These are phyloP conservation scores for Sporormia fimetaria DNA, from an alignment of 495 filamentous ascomycete species.

Conservation along the genomic window DNA sequence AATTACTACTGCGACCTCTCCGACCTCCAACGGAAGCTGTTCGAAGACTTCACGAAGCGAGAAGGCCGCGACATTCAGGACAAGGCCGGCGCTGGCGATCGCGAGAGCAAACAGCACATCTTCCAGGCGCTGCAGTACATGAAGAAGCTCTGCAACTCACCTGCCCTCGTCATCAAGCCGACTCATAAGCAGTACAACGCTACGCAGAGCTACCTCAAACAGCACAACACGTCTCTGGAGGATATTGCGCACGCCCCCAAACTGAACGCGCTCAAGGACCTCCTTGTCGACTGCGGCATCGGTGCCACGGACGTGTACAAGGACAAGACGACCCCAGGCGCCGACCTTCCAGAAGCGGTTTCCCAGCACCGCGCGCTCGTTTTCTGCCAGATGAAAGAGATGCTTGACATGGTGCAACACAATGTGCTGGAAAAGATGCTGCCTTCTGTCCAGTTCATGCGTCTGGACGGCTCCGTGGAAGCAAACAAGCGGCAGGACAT, in stretches of 20 bases:
- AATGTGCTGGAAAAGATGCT: conserved; percentile 77
- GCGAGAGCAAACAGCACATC: conserved; percentile 92
- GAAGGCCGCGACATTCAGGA: conserved; percentile 73
- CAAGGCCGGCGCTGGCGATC: conserved; percentile 66
- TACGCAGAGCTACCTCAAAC: conserved; percentile 59
- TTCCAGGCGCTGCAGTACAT: conserved; percentile 99
- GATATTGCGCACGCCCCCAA: conserved; percentile 89
- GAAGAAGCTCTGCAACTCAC: conserved; percentile 97
- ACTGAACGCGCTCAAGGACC: conserved; percentile 73
- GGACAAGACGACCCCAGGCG: conserved; percentile 20
- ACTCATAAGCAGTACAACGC: conserved; percentile 83
- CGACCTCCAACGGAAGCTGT: conserved; percentile 86
- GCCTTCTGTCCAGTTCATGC: conserved; percentile 76
- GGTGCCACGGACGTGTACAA: conserved; percentile 51
- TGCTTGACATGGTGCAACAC: conserved; percentile 95
- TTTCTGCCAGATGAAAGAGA: conserved; percentile 99
- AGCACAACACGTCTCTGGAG: conserved; percentile 59
- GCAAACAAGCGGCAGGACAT: conserved; percentile 85
- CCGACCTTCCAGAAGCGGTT: conserved; percentile 61
- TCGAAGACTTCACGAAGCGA: conserved; percentile 90
- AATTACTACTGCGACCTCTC: conserved; percentile 99
- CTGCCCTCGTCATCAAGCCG: conserved; percentile 87
- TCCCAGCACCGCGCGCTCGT: conserved; percentile 90
- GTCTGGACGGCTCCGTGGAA: conserved; percentile 85
- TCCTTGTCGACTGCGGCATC: conserved; percentile 92